Evolutionary conservation across 306 rosid genomes (phyloP).

Genomic region (Vigna radiata): DNA sequence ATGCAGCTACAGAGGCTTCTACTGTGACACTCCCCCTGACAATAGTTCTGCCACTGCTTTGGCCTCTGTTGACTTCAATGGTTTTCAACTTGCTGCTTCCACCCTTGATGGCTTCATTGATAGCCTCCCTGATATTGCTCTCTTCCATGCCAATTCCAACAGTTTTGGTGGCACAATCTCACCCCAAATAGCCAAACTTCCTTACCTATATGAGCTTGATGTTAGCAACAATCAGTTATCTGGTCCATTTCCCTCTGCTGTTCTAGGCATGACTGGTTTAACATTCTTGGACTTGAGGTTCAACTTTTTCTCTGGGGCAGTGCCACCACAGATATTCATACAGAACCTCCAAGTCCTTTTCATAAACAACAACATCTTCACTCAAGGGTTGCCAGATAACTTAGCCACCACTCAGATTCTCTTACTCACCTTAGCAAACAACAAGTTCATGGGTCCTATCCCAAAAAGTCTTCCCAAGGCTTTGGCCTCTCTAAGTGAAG

Average conservation of each 20-base stretch:
- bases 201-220: constrained; percentile 82
- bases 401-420: constrained; percentile 66
- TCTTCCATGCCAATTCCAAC: constrained; percentile 92
- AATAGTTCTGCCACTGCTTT: constrained; percentile 72
- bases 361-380: constrained; percentile 82
- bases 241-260: constrained; percentile 77
- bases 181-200: constrained; percentile 59
- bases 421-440: constrained; percentile 78
- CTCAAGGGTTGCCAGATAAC: constrained; percentile 64
- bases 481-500: constrained; percentile 63
- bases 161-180: constrained; percentile 72
- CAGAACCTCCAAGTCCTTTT: constrained; percentile 75
- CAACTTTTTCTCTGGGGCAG: constrained; percentile 76
- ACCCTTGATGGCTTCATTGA: constrained; percentile 85
- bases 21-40: constrained; percentile 77
- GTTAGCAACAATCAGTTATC: constrained; percentile 80
- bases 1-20: constrained; percentile 83
- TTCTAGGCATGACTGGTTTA: constrained; percentile 60
- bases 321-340: constrained; percentile 74
- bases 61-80: constrained; percentile 87
- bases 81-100: constrained; percentile 70
- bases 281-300: constrained; percentile 80
- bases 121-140: constrained; percentile 80
- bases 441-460: constrained; percentile 78
- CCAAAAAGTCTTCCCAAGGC: constrained; percentile 68